These are phyloP conservation scores for Podila epigama DNA, from an alignment of 192 early-diverging fungal genomes.

Conservation along the genomic window DNA sequence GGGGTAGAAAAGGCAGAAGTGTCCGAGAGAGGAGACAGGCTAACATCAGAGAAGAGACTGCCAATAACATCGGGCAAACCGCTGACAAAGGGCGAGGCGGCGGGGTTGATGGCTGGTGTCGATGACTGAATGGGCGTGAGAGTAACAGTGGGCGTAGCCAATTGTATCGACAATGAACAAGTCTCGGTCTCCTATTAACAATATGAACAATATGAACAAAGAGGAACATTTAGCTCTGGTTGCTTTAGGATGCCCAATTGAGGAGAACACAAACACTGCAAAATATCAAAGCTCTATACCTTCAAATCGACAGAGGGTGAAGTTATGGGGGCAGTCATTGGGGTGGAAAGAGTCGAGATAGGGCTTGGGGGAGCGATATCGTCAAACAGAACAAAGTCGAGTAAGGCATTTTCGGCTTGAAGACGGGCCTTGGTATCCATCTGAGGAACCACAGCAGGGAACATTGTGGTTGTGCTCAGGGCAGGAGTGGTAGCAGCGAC, in stretches of 20 bases:
- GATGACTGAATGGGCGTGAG: slow-evolving; percentile 15
- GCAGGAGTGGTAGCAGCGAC: not conserved
- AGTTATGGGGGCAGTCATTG: slow-evolving; percentile 18
- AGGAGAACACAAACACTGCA: not conserved
- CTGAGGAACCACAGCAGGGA: too few relatives aligned
- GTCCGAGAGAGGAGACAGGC: slow-evolving; percentile 36
- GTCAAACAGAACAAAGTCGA: slow-evolving; percentile 52
- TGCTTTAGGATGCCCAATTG: not conserved
- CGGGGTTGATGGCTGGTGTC: slow-evolving; percentile 7
- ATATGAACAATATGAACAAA: not conserved
- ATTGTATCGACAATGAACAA: slow-evolving; percentile 26
- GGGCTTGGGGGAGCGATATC: slow-evolving; percentile 41
- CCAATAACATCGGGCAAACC: slow-evolving; percentile 22
- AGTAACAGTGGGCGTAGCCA: slow-evolving; percentile 31
- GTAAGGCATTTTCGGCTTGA: slow-evolving; percentile 53
- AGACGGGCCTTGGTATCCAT: slow-evolving; percentile 18
- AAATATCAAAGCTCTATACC: slow-evolving; percentile 2
- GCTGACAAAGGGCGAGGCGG: slow-evolving; percentile 16
- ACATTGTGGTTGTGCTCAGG: too few relatives aligned
- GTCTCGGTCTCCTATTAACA: slow-evolving; percentile 26
- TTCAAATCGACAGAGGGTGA: slow-evolving; percentile 29
- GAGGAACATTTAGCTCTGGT: not conserved
- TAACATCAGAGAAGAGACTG: slow-evolving; percentile 44
- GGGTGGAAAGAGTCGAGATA: slow-evolving; percentile 42
- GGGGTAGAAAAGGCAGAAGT: slow-evolving; percentile 12